phyloP scores from a whole-genome alignment of 805 yeast genomes.

The Candida takata region DNA sequence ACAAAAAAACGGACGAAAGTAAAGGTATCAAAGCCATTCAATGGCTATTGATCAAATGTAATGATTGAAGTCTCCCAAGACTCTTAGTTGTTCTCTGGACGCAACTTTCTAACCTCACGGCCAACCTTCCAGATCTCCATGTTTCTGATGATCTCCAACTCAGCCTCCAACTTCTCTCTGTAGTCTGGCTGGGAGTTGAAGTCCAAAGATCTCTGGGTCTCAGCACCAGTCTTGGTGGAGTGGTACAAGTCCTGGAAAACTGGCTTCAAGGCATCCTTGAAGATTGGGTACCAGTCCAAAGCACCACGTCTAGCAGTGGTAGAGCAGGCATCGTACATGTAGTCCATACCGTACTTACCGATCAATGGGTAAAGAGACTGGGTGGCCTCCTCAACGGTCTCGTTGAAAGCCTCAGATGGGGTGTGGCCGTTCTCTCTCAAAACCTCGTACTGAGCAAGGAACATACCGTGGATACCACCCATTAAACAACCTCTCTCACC shows the following conservation, averaged over 20 bases:
- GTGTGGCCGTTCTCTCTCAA: constrained; percentile 99
- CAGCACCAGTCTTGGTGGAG: constrained; percentile 91
- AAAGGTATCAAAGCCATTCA: constrained; percentile 21
- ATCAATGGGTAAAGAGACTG: constrained; percentile 98
- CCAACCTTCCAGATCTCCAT: constrained; percentile 99
- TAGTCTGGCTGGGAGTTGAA: constrained; percentile 98
- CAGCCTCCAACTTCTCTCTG: constrained; percentile 93
- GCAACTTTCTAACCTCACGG: constrained; percentile 98
- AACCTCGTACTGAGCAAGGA: constrained; percentile 99
- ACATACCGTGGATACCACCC: constrained; percentile 99
- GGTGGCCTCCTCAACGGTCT: constrained; percentile 99
- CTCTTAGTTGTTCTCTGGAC: constrained; percentile 93
- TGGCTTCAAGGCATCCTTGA: constrained; percentile 98
- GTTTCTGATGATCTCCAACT: constrained; percentile 86
- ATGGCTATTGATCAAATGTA: constrained; percentile 23
- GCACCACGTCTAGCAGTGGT: constrained; percentile 99
- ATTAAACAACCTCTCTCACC: constrained; percentile 99
- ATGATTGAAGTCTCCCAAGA: constrained; percentile 11
- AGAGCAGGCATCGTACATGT: constrained; percentile 99
- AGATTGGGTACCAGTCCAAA: constrained; percentile 98
- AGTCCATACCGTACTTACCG: constrained; percentile 99
- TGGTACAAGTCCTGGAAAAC: constrained; percentile 95
- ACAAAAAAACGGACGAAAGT: constrained; percentile 10
- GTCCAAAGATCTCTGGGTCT: constrained; percentile 96
- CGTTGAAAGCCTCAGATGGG: constrained; percentile 99